phyloP scores from a whole-genome alignment of 192 early-diverging fungal species.

The Gryganskiella cystojenkinii region DNA sequence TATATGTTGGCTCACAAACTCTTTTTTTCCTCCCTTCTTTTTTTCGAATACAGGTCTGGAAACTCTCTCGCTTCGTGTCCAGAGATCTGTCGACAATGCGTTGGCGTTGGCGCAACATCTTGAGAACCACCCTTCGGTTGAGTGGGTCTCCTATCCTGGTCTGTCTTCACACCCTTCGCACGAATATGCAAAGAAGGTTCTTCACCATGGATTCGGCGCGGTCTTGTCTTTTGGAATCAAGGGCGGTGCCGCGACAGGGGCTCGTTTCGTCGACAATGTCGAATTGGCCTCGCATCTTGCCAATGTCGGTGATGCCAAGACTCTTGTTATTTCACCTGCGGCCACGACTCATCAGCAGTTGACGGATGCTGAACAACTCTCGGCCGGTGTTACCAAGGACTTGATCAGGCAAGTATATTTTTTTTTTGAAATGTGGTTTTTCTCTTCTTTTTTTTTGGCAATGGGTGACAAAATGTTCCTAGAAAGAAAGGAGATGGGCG shows the following conservation, averaged over 20 bases:
- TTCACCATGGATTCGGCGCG: slow-evolving; percentile 86
- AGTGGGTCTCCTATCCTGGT: slow-evolving; percentile 92
- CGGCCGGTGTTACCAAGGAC: slow-evolving; percentile 83
- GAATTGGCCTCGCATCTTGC: slow-evolving; percentile 91
- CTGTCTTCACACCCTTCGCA: slow-evolving; percentile 83
- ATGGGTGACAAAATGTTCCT: background rate
- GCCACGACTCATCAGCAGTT: slow-evolving; percentile 92
- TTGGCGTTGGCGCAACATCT: slow-evolving; percentile 86
- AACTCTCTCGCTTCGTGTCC: slow-evolving; percentile 88
- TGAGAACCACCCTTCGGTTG: slow-evolving; percentile 73
- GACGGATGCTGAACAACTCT: slow-evolving; percentile 80
- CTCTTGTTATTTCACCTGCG: slow-evolving; percentile 87
- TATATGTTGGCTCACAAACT: background rate
- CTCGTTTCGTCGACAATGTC: slow-evolving; percentile 79
- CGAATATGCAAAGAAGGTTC: slow-evolving; percentile 83
- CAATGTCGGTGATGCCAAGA: slow-evolving; percentile 95
- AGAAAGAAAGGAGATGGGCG: background rate
- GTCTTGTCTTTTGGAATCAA: slow-evolving; percentile 83
- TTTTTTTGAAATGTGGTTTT: background rate
- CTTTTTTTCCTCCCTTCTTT: background rate
- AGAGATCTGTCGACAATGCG: slow-evolving; percentile 86
- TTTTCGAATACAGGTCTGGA: slow-evolving; percentile 68
- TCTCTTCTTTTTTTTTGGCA: background rate
- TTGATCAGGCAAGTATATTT: slow-evolving; percentile 57
- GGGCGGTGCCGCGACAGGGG: slow-evolving; percentile 64